Evolutionary conservation across 441 rosid genomes (phyloP).

Genomic region (Jatropha multifida): DNA sequence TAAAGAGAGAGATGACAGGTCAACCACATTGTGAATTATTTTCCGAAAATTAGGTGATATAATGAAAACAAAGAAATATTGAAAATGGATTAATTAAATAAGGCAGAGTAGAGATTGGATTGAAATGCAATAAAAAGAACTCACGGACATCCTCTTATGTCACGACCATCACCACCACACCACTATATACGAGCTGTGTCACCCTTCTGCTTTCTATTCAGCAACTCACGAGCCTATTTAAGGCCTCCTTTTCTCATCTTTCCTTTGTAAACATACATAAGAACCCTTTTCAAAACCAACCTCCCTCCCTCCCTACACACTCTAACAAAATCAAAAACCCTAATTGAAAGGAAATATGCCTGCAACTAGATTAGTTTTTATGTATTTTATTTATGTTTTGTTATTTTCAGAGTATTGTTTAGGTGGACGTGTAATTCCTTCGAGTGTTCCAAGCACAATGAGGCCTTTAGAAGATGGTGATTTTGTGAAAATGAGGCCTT

Average conservation of each 20-base stretch:
- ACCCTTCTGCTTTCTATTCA: slow-evolving; percentile 24
- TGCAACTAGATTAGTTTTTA: background rate
- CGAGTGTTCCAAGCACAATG: slow-evolving; percentile 68
- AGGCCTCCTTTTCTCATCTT: slow-evolving; percentile 21
- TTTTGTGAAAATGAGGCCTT: slow-evolving; percentile 44
- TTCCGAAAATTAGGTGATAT: background rate
- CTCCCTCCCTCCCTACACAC: background rate
- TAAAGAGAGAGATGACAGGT: too few species aligned
- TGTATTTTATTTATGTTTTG: slow-evolving; percentile 24
- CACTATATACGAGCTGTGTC: background rate
- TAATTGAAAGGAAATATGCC: slow-evolving; percentile 21
- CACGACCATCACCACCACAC: slow-evolving; percentile 22
- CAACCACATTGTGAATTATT: background rate
- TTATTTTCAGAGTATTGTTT: slow-evolving; percentile 3
- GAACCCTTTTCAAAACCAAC: background rate
- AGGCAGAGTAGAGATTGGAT: too few species aligned
- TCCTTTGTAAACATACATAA: too few species aligned
- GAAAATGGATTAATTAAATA: slow-evolving; percentile 2
- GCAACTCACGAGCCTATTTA: slow-evolving; percentile 74
- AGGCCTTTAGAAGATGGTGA: slow-evolving; percentile 30
- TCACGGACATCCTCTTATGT: slow-evolving; percentile 61
- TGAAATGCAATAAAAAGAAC: slow-evolving; percentile 32
- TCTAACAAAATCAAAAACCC: background rate
- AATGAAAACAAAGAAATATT: background rate
- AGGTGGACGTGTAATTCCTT: slow-evolving; percentile 50